Evolutionary conservation across 179 eudicot species (phyloP), one percentile per base, ranked within the genome.

Genomic region (Spergularia azorica): DNA sequence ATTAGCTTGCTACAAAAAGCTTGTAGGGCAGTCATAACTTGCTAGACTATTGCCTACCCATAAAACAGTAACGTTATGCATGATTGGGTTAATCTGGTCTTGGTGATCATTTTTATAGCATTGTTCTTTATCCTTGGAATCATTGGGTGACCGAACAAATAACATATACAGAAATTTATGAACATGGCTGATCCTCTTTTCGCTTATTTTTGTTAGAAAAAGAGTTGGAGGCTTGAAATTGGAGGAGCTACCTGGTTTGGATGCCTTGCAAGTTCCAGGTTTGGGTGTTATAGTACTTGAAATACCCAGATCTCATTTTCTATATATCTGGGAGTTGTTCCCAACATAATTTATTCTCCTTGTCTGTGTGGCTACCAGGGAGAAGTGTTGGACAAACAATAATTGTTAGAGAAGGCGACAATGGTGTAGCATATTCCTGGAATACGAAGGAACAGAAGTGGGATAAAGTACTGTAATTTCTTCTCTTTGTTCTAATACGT

Each of bases 341-440:
- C 51, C 26, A 9, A 11, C 32, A 9, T 61, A 15, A 78, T 32
- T 50, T 41, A 51, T 48, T 26, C 20, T 46, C 39, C 39, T 39
- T 63, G 6, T 54, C 15, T 68, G 7, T 46, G 11, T 68, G 32
- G 32, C 79, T 79, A 81, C 78, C 87, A 96, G 99, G 99, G 79
- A 89, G 90, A 21, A 92, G 80, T 77, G 93, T 94, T 79, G 99
- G 99, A 69, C 97, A 96, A 82, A 96, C 99, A 73, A 90, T 87
- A 83, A 73, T 96, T 75, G 90, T 96, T 55, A 87, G 99, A 79
- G 99, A 94, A 92, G 97, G 98, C 63, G 98, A 96, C 86, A 96
- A 94, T 84, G 99, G 98, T 71, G 91, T 96, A 59, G 99, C 98
- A 41, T 96, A 96, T 86, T 71, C 94, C 17, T 96, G 99, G 99